Base-by-base conservation (phyloP, 2,329 filamentous ascomycete genomes). In the Aspergillus texensis region DNA sequence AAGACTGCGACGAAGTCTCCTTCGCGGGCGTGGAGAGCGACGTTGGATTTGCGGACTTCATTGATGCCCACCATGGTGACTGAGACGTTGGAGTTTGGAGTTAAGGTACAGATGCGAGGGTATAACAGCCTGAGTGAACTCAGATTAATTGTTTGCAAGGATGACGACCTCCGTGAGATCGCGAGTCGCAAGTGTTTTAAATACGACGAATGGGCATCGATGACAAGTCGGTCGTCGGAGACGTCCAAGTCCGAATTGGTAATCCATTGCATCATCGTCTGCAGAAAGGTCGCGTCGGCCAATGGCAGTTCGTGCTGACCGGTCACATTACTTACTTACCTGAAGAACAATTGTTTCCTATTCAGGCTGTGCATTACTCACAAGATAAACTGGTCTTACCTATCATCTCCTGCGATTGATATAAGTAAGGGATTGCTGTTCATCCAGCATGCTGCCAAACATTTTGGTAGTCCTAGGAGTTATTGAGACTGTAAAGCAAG, bases 1-100 rank as follows among this genome's bases (percentile, higher is more conserved):
- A 86, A 85, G 61, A 85, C 79, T 16, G 80, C 83, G 10, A 84
- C 80, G 6, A 84, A 74, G 14, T 77, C 74, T 2, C 74, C 58
- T 6, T 77, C 78, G 3, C 83, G 75, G 3, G 68, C 21, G 9
- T 21, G 62, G 26, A 68, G 60, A 9, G 60, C 28, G 5, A 58
- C 56, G 30, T 68, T 68, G 16, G 65, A 67, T 46, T 54, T 46
- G 16, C 63, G 65, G 52, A 60, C 63, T 45, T 67, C 56, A 24
- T 34, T 57, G 16, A 67, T 59, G 34, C 45, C 55, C 12, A 62
- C 60, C 65, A 67, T 67, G 9, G 19, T 50, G 21, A 6, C 9
- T 34, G 48, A 19, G 46, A n/a, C 6, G 1, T 30, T 3, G 21
- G 19, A 32, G 19, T 21, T 4, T 32, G 8, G 28, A 12, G n/a